Evolutionary conservation across 2,329 filamentous ascomycete genomes (phyloP), one percentile per base, ranked within the genome.

Genomic region (Dactylonectria estremocensis): DNA sequence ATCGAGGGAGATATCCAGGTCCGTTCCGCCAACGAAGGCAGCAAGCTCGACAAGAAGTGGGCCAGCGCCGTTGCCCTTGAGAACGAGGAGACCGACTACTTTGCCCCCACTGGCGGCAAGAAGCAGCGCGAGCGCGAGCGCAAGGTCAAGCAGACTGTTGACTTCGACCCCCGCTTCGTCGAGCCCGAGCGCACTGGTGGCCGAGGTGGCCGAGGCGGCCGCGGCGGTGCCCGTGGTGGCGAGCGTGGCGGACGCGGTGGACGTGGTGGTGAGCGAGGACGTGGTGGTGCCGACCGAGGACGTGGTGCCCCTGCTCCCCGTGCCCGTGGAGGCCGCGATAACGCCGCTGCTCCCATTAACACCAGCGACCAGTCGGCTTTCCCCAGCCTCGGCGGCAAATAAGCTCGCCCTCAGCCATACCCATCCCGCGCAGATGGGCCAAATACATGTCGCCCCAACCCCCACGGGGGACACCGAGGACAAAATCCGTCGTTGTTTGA

Each of bases 11-110:
- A 73, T 61, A 88, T 91, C 77, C 89, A 93, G 78, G 88, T 94
- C 80, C 95, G 96, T 86, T 91, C 95, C 87, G 86, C 95, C 83
- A 98, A 98, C 88, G 95, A 98, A 87, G 95, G 95, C 79, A 89
- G 87, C 87, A 94, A 94, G 87, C 81, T 86, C 78, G 91, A 95
- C 88, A 95, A 96, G 90, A 96, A 98, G 89, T 97, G 95, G 93
- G 93, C 93, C 78, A 87, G 89, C 78, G 95, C 94, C 81, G 97
- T 95, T 87, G 80, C 88, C 66, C 85, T 93, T 64, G 80, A 84
- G 80, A 92, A 92, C 82, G 86, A 90, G 20, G 88, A 94, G 77
- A 90, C 94, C 77, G 91, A 92, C 76, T 98, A 93, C 89, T 92
- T 97, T 80, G 84, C 92, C 78, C 91, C 88, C 76, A 83, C 88